Base-by-base conservation (phyloP, 177 flowering plant species). In the Vitis hybrid region DNA sequence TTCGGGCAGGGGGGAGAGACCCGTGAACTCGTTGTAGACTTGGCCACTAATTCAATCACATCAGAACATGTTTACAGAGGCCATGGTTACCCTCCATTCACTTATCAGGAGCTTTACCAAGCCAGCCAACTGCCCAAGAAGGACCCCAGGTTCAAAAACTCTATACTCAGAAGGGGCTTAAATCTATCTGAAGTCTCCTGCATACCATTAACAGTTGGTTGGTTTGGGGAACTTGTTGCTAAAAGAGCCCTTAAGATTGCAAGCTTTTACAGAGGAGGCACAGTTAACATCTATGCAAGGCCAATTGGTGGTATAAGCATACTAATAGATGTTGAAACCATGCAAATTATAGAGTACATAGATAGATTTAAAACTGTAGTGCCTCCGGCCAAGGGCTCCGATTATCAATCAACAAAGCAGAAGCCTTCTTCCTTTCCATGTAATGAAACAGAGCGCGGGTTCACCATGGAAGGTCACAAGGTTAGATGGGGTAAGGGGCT, bases 401-500 rank as follows among this genome's bases (percentile, higher is more conserved):
- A 84, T 60, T 87, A 69, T 50, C 77, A 71, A 18, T 53, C 84
- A 10, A 29, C 73, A 9, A 16, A 51, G 10, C 3, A 51, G 18
- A 70, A 57, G 39, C 74, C 76, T 49, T 59, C 57, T 10, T 62
- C 74, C 11, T 56, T 31, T 19, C 22, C 55, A 3, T 77, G 75
- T 49, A 76, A 77, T 10, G 15, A 10, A 29, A 66, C 76, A 3
- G 52, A 79, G 2, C 15, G 48, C 5, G 67, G 72, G 9, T 71
- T 84, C 65, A 64, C 58, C 52, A 68, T 82, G 15, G 56, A 74
- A 1, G 79, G 75, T 20, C 55, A 82, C 67, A 48, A 33, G 64
- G 80, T 86, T 9, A 81, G 29, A 55, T 87, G 89, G 90, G 86
- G 65, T 1, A 80, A n/a, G n/a, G n/a, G n/a, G n/a, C n/a, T n/a